These are phyloP conservation scores for Starmerella lactis-condensi DNA, from an alignment of 805 yeast genomes.

Conservation along the genomic window DNA sequence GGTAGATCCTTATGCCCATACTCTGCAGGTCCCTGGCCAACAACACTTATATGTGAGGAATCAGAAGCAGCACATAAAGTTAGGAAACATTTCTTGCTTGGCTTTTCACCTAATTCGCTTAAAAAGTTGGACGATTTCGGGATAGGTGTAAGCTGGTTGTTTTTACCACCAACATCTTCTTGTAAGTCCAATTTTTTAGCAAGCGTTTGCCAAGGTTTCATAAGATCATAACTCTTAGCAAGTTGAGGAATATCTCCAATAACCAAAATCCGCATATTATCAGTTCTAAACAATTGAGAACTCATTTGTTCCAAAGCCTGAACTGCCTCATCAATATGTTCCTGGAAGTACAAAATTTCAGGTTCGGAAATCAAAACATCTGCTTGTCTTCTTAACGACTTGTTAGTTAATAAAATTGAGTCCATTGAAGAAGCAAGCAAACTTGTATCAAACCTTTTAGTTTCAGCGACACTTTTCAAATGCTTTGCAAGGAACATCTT, in stretches of 20 bases:
- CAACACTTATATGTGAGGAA: conserved; percentile 46
- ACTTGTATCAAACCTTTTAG: conserved; percentile 41
- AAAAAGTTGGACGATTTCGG: conserved; percentile 32
- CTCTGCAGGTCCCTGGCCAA: conserved; percentile 41
- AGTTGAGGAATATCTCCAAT: conserved; percentile 47
- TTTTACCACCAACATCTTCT: not conserved
- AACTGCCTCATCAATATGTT: conserved; percentile 28
- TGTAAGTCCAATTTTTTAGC: conserved; percentile 1
- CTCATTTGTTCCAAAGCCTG: conserved; percentile 28
- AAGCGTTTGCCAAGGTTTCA: conserved; percentile 31
- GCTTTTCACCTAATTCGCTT: conserved; percentile 37
- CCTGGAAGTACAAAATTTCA: conserved; percentile 35
- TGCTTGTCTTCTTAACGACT: conserved; percentile 46
- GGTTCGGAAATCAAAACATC: conserved; percentile 49
- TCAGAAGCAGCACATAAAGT: conserved; percentile 71
- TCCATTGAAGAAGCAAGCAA: conserved; percentile 50
- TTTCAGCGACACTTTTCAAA: conserved; percentile 41
- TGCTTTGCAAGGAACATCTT: conserved; percentile 45
- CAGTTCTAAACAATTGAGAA: conserved; percentile 37
- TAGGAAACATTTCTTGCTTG: conserved; percentile 39
- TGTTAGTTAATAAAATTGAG: conserved; percentile 33
- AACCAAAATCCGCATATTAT: conserved; percentile 49
- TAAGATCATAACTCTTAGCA: conserved; percentile 24
- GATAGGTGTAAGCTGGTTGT: conserved; percentile 17
- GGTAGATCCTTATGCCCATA: conserved; percentile 43